These are phyloP conservation scores for Penicillium goetzii DNA, from an alignment of 495 filamentous ascomycete genomes.

Conservation along the genomic window DNA sequence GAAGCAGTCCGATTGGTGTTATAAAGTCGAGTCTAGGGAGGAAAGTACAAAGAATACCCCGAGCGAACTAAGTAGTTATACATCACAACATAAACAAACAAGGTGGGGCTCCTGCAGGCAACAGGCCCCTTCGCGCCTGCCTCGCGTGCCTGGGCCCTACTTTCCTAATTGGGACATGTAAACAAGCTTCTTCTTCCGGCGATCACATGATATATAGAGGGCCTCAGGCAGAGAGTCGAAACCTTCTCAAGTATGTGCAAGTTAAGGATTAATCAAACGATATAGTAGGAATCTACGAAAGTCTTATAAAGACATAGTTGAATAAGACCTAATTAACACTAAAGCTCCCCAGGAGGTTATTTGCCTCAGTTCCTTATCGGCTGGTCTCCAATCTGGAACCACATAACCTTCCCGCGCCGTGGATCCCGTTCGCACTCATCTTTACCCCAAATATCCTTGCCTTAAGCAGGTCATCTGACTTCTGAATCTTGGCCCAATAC, in stretches of 20 bases:
- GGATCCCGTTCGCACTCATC: not conserved
- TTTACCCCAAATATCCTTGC: not conserved
- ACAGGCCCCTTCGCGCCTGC: conserved; percentile 16
- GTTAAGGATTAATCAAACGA: not conserved
- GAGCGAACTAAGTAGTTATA: conserved; percentile 8
- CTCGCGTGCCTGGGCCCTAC: conserved; percentile 20
- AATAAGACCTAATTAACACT: no score
- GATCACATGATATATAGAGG: conserved; percentile 16
- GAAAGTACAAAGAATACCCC: not conserved
- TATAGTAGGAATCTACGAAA: no score
- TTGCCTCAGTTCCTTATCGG: no score
- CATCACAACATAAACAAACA: conserved; percentile 40
- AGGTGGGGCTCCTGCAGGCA: conserved; percentile 30
- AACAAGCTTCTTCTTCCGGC: conserved; percentile 33
- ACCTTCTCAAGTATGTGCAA: not conserved
- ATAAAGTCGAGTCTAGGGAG: conserved; percentile 20
- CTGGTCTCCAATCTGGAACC: not conserved
- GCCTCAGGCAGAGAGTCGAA: not conserved
- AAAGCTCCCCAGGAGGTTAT: no score
- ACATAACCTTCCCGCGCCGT: not conserved
- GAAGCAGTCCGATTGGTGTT: conserved; percentile 17
- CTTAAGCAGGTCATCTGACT: not conserved
- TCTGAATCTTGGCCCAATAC: not conserved
- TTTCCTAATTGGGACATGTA: conserved; percentile 29
- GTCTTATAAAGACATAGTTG: not conserved